Base-by-base conservation (phyloP, 139 green algal genomes). In the Asterochloris sp. region DNA sequence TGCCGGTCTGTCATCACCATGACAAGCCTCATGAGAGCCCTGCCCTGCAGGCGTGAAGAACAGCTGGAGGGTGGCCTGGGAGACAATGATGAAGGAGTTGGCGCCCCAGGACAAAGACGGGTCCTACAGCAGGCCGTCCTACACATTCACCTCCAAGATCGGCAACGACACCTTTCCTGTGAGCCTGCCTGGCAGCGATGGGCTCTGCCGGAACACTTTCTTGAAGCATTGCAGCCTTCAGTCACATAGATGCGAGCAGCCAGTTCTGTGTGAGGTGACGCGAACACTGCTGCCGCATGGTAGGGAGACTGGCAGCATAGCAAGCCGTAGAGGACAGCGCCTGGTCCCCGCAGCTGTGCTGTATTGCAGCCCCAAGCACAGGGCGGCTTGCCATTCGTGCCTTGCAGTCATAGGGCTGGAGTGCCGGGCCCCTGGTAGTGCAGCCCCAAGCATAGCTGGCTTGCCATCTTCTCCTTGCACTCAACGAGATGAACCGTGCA, bases 21-120 rank as follows among this genome's bases (percentile, higher is more conserved):
- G 78, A 23, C 29, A 16, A 54, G 38, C 19, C 27, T 73, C 69
- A 29, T 79, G 29, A 38, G 19, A 13, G 66, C 19, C 15, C 60
- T 15, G 73, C 16, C 62, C 16, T 63, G 13, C 78, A 95, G 92
- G 91, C 21, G 94, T 90, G 4, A 97, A 95, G 83, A 79, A 79
- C 61, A 91, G 87, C 2, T 97, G 94, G 94, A 83, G 81, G 14
- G 78, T 91, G 23, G 87, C 90, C 0, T 98, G 94, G 93, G 38
- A 92, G 79, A 91, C 87, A 0, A 93, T 98, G 85, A 94, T 96
- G 90, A 85, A 81, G n/a, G 96, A 98, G 86, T 87, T 98, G 74
- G 96, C 96, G 10, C 96, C 96, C 1, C 94, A 97, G 76, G 81
- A 61, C 62, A 84, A 86, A n/a, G 83, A 88, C 14, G 95, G 95